phyloP scores from a whole-genome alignment of 2,329 filamentous ascomycete species.

The Fusarium goolgardi region DNA sequence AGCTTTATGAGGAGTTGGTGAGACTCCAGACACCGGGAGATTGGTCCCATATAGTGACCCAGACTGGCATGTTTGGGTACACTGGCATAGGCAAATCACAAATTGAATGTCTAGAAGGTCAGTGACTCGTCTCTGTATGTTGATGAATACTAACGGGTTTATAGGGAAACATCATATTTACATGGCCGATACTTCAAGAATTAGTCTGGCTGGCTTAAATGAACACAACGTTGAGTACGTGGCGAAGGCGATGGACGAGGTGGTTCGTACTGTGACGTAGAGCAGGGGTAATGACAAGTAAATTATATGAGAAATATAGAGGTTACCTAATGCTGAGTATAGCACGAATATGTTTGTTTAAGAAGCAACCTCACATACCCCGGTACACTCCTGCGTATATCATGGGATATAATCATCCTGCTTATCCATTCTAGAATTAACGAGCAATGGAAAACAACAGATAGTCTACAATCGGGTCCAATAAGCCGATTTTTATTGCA shows the following conservation, averaged over 20 bases:
- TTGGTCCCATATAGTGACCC: constrained; percentile 53
- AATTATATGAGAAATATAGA: not conserved
- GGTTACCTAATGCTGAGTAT: not conserved
- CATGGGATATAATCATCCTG: too few relatives aligned
- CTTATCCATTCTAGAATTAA: too few relatives aligned
- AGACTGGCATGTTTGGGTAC: constrained; percentile 57
- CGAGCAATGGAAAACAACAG: too few relatives aligned
- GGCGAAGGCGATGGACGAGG: constrained; percentile 32
- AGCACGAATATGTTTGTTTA: too few relatives aligned
- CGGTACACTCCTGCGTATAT: too few relatives aligned
- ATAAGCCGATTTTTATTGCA: too few relatives aligned
- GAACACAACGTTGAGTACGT: constrained; percentile 49
- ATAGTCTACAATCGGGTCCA: too few relatives aligned
- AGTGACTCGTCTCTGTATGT: accelerated
- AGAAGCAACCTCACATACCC: too few relatives aligned
- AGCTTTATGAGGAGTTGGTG: constrained; percentile 50
- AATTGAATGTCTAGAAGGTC: constrained; percentile 53
- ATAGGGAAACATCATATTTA: constrained; percentile 53
- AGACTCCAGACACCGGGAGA: constrained; percentile 50
- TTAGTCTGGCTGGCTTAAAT: constrained; percentile 55
- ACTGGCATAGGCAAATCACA: constrained; percentile 63
- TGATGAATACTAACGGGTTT: not conserved
- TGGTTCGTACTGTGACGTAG: constrained; percentile 15
- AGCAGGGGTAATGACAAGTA: accelerated
- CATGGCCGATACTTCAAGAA: constrained; percentile 54